Evolutionary conservation across 495 filamentous ascomycete genomes (phyloP).

Genomic region (Evernia prunastri): DNA sequence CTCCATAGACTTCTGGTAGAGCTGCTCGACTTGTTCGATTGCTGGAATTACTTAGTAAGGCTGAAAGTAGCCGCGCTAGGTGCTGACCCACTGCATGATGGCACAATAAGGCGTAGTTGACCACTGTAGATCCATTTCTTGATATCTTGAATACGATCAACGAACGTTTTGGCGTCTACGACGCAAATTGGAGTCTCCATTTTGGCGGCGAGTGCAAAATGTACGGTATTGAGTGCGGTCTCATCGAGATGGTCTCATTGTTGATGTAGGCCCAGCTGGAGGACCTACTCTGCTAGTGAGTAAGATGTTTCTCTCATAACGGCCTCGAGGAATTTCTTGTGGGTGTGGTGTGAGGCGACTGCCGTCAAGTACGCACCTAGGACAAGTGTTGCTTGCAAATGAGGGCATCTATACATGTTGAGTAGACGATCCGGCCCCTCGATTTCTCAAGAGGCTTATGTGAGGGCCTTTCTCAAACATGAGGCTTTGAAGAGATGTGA

Average conservation of each 20-base stretch:
- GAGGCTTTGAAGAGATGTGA: background rate
- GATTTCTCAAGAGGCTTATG: constrained; percentile 27
- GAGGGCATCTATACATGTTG: constrained; percentile 26
- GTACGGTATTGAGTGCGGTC: constrained; percentile 3
- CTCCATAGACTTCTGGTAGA: constrained; percentile 26
- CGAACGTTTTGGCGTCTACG: constrained; percentile 65
- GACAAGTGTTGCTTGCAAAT: constrained; percentile 20
- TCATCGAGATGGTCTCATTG: constrained; percentile 27
- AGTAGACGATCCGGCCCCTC: constrained; percentile 20
- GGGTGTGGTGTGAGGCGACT: background rate
- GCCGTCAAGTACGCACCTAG: constrained; percentile 12
- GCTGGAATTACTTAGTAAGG: constrained; percentile 36
- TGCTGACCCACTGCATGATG: constrained; percentile 54
- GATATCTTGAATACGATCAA: constrained; percentile 62
- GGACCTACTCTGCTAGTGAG: constrained; percentile 21
- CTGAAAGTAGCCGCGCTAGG: constrained; percentile 3
- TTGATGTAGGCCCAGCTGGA: constrained; percentile 16
- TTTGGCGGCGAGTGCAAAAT: constrained; percentile 14
- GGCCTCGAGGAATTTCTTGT: background rate
- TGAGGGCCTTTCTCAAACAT: constrained; percentile 17
- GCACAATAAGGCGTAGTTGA: constrained; percentile 59
- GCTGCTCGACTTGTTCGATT: constrained; percentile 45
- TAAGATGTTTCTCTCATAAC: background rate
- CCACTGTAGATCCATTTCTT: constrained; percentile 62
- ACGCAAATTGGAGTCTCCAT: constrained; percentile 50